phyloP scores from a whole-genome alignment of 352 stramenopile species.

The Phytophthora pinifolia region DNA sequence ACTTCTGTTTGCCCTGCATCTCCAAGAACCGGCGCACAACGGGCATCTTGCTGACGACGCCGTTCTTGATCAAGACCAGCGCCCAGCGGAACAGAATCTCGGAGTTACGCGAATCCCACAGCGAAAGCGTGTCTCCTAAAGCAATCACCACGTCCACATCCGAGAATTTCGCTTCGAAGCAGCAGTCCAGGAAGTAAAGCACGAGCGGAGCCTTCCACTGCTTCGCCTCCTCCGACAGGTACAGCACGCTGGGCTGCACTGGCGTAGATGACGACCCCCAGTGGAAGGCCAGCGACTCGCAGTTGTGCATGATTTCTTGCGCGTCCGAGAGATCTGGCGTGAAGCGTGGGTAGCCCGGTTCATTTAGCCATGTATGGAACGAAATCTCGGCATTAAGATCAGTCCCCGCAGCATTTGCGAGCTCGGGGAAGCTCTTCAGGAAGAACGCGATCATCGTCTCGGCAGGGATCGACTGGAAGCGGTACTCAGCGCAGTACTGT shows the following conservation, averaged over 20 bases:
- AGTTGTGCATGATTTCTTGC: conserved; percentile 68
- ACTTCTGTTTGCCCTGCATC: conserved; percentile 82
- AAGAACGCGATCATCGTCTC: conserved; percentile 77
- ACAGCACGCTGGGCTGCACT: conserved; percentile 64
- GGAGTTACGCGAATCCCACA: conserved; percentile 62
- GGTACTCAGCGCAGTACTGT: conserved; percentile 60
- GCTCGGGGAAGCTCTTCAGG: conserved; percentile 59
- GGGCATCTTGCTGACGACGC: conserved; percentile 39
- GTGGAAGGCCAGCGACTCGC: conserved; percentile 64
- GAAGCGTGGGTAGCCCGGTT: conserved; percentile 58
- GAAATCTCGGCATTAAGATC: conserved; percentile 65
- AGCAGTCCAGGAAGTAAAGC: conserved; percentile 75
- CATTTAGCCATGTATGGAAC: conserved; percentile 71
- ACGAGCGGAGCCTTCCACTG: conserved; percentile 57
- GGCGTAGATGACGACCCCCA: conserved; percentile 52
- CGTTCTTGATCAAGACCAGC: conserved; percentile 66
- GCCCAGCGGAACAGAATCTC: conserved; percentile 74
- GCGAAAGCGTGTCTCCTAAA: conserved; percentile 50
- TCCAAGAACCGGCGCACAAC: conserved; percentile 59
- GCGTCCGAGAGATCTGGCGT: conserved; percentile 64
- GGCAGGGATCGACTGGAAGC: conserved; percentile 76
- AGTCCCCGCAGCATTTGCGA: conserved; percentile 38
- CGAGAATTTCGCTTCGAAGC: conserved; percentile 45
- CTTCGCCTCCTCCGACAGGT: conserved; percentile 60
- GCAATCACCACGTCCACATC: conserved; percentile 43